Evolutionary conservation across 2,329 filamentous ascomycete species (phyloP).

Genomic region (Calonectria montana): DNA sequence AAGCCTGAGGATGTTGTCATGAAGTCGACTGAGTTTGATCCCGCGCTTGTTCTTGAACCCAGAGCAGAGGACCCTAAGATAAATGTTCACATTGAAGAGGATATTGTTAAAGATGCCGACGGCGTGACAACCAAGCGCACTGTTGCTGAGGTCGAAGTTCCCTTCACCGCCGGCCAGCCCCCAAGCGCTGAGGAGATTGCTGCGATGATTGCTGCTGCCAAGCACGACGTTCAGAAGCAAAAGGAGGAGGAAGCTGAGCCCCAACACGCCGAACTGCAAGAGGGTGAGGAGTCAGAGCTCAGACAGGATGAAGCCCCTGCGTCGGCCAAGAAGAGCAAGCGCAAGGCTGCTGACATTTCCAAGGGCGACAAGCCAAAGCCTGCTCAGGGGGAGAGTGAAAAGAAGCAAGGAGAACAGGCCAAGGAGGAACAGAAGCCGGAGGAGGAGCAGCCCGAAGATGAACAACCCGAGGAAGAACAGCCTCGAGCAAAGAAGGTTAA

Average conservation of each 20-base stretch:
- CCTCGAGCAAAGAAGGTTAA: conserved; percentile 79
- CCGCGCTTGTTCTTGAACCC: conserved; percentile 60
- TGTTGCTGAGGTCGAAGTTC: conserved; percentile 81
- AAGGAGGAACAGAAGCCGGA: conserved; percentile 43
- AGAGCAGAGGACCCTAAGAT: conserved; percentile 70
- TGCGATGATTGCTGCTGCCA: conserved; percentile 87
- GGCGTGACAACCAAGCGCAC: conserved; percentile 77
- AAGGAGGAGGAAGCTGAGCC: conserved; percentile 55
- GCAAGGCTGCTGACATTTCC: conserved; percentile 79
- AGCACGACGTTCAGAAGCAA: conserved; percentile 84
- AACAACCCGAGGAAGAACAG: conserved; percentile 55
- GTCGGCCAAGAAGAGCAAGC: conserved; percentile 69
- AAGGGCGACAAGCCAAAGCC: conserved; percentile 65
- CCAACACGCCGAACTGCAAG: conserved; percentile 49
- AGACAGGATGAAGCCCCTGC: conserved; percentile 49
- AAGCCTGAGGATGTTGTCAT: conserved; percentile 51
- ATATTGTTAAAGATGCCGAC: conserved; percentile 63
- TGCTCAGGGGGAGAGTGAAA: conserved; percentile 41
- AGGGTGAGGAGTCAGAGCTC: conserved; percentile 55
- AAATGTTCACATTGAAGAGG: conserved; percentile 77
- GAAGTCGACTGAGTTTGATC: conserved; percentile 63
- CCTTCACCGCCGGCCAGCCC: conserved; percentile 71
- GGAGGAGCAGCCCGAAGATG: conserved; percentile 38
- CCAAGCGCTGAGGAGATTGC: conserved; percentile 82
- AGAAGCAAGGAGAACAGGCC: conserved; percentile 6